Percentiles rank a stretch among this genome's conserved stretches.
Evolutionary conservation across 345 rosid genomes (phyloP).

Genomic region (Brassica juncea): DNA sequence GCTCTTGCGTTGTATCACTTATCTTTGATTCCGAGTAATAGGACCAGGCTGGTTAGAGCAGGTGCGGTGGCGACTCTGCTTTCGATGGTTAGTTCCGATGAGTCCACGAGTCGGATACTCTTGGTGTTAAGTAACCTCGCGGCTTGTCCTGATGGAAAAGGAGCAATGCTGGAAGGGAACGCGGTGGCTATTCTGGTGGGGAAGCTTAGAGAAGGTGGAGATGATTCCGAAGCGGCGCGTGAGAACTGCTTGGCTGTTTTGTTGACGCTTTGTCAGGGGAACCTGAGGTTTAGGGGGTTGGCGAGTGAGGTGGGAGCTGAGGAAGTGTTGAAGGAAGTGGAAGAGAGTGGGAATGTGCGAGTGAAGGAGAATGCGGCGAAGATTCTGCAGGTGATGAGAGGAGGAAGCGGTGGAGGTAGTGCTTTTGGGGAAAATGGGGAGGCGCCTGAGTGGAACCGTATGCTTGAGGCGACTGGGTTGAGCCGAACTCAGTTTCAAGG

Average conservation of each 20-base stretch:
- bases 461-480: conserved; percentile 57
- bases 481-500: conserved; percentile 49
- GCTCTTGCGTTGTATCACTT: conserved; percentile 76
- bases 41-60: conserved; percentile 60
- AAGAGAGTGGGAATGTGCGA: conserved; percentile 51
- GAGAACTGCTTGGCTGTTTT: conserved; percentile 74
- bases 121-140: conserved; percentile 70
- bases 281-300: conserved; percentile 76
- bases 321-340: conserved; percentile 59
- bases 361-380: conserved; percentile 64
- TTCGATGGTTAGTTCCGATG: conserved; percentile 60
- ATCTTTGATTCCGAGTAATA: conserved; percentile 66
- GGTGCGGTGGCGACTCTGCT: conserved; percentile 65
- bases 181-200: conserved; percentile 65
- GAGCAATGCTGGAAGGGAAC: conserved; percentile 69
- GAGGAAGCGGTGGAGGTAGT: conserved; percentile 40
- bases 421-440: conserved; percentile 44
- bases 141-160: conserved; percentile 63
- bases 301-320: conserved; percentile 62
- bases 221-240: conserved; percentile 53
- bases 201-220: conserved; percentile 50
- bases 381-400: conserved; percentile 59
- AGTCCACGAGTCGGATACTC: conserved; percentile 51
- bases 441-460: conserved; percentile 59
- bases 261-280: conserved; percentile 60